Base-by-base conservation (phyloP, 164 flowering plant genomes). In the Stephania cephalantha region DNA sequence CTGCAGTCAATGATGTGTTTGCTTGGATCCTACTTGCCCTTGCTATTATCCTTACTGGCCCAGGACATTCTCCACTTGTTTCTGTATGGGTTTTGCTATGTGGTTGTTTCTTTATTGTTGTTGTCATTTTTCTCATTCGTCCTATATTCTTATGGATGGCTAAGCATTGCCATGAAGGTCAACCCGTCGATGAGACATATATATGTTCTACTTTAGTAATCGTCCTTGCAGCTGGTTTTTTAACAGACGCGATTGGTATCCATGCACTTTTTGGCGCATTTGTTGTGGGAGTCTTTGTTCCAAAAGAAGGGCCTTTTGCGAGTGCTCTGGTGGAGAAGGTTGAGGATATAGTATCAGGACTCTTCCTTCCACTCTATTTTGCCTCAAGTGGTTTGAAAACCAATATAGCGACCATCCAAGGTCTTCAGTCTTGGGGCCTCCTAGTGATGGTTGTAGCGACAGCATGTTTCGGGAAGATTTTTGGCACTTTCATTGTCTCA, bases 191-290 rank as follows among this genome's bases (percentile, higher is more conserved):
- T 9, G 89, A 88, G 68, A 46, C 79, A 4, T 86, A 88, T 65
- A 78, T 88, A 0, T 84, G 90, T 76, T 82, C 74, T 18, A 84
- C 83, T 61, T 70, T 88, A 25, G 78, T 82, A 7, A 48, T 71
- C 3, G 90, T 88, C 76, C 53, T 88, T 75, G 87, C 85, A 0
- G 87, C 88, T 2, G 83, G 85, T 5, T 86, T 88, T 46, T 75
- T 79, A n/a, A 88, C 90, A 0, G 89, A 88, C 52, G 0, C 72
- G 0, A 88, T 86, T 64, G 89, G 89, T 17, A 87, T 88, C 30
- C 93, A 90, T 76, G 89, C 90, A 2, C 81, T 90, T 1, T 90
- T 90, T 72, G 93, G 93, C 17, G 90, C 89, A 11, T 90, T 90
- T 73, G 83, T 88, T 52, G 15, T 87, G 46, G 91, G 93, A 13